Evolutionary conservation across 2,329 filamentous ascomycete species (phyloP).

Genomic region (Calonectria leucothoes): DNA sequence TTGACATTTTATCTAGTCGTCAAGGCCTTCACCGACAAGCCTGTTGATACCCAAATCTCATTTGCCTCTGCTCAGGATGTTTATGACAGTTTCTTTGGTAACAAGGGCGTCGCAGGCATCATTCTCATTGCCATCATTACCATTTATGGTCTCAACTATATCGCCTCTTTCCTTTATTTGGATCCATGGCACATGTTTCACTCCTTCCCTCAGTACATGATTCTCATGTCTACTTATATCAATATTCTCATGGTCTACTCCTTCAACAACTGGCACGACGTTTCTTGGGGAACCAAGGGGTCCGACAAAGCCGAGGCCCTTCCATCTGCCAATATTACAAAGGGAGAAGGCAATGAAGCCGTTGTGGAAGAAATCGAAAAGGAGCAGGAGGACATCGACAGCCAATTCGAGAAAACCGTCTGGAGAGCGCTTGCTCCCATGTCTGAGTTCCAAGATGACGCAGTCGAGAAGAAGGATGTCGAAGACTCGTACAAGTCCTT

Average conservation of each 20-base stretch:
- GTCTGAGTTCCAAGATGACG: background rate
- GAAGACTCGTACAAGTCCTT: constrained; percentile 18
- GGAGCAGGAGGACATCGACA: constrained; percentile 11
- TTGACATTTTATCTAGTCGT: background rate
- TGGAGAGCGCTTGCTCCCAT: background rate
- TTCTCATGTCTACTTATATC: constrained; percentile 14
- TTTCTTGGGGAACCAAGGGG: constrained; percentile 12
- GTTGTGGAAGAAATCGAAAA: constrained; percentile 13
- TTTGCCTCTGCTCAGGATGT: background rate
- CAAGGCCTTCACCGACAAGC: background rate
- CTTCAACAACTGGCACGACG: constrained; percentile 16
- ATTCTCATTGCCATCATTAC: constrained; percentile 13
- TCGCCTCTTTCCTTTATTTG: constrained; percentile 11
- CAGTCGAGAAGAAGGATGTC: background rate
- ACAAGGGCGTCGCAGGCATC: background rate
- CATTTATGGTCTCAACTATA: constrained; percentile 12
- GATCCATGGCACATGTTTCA: constrained; percentile 19
- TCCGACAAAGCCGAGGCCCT: constrained; percentile 7
- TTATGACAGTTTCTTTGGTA: constrained; percentile 5
- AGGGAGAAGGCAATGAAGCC: constrained; percentile 3
- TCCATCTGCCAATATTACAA: constrained; percentile 1
- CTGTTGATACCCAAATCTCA: background rate
- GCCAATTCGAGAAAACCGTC: constrained; percentile 13
- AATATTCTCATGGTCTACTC: constrained; percentile 15
- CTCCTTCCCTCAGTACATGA: constrained; percentile 6